These are phyloP conservation scores for Hyphopichia khmerensis DNA, from an alignment of 1,139 yeast genomes.

Conservation along the genomic window DNA sequence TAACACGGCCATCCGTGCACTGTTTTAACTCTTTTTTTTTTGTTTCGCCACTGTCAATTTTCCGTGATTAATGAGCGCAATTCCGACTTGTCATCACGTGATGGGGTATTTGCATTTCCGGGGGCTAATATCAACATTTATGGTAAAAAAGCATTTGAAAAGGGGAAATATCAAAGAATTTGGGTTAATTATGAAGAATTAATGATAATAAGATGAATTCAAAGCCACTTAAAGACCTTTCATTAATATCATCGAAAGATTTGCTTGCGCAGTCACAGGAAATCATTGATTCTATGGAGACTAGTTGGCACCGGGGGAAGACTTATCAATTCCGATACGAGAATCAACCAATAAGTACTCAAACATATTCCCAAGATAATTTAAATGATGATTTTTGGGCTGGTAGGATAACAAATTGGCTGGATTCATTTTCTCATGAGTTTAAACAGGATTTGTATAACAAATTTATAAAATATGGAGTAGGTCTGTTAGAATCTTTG, in stretches of 20 bases:
- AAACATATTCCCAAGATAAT: neutral
- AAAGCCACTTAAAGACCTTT: neutral
- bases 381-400: constrained; percentile 4
- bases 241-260: neutral
- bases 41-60: no score
- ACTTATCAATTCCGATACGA: neutral
- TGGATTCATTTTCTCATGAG: neutral
- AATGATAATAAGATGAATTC: constrained; percentile 3
- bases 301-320: neutral
- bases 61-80: no score
- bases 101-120: no score
- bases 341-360: neutral
- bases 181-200: no score
- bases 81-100: no score
- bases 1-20: no score
- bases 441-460: neutral
- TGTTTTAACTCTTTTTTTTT: no score
- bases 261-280: neutral
- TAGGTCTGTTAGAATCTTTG: constrained; percentile 11
- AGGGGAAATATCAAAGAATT: no score
- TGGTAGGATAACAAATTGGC: constrained; percentile 1
- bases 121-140: no score
- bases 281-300: neutral
- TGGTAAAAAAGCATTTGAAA: no score
- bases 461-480: constrained; percentile 10